A percentile compares a stretch with the other conserved stretches of the same genome.
Conservation (phyloP, 768 basidiomycete genomes). For the Suillus weaverae region DNA sequence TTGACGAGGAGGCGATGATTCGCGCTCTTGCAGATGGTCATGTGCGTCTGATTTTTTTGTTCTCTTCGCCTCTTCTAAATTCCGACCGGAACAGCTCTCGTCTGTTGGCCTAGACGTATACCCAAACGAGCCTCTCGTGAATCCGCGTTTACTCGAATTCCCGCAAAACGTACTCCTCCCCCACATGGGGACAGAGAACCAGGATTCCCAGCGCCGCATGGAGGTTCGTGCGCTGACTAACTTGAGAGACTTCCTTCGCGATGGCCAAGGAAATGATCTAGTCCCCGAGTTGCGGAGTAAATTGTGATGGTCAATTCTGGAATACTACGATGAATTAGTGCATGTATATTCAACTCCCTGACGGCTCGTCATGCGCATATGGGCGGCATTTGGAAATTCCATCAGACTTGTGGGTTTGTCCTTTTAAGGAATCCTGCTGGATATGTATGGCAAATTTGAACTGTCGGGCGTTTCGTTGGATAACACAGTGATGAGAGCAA, state of each 20-base stretch:
- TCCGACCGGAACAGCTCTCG: slow-evolving; percentile 49
- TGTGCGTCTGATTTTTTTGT: slow-evolving; percentile 46
- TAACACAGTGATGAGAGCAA: neutral
- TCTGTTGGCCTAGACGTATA: slow-evolving; percentile 86
- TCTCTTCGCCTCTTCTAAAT: neutral
- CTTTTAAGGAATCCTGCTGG: neutral
- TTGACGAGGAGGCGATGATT: slow-evolving; percentile 87
- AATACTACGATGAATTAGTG: neutral
- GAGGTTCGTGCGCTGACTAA: slow-evolving; percentile 84
- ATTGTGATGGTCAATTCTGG: slow-evolving; percentile 11
- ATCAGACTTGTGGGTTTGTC: neutral
- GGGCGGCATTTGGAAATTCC: neutral
- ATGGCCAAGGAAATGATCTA: slow-evolving; percentile 65
- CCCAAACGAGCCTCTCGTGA: slow-evolving; percentile 80
- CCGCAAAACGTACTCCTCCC: slow-evolving; percentile 84
- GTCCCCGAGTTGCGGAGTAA: slow-evolving; percentile 51
- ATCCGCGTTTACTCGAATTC: slow-evolving; percentile 77
- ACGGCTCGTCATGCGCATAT: neutral
- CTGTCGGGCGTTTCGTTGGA: neutral
- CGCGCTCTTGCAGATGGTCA: slow-evolving; percentile 84
- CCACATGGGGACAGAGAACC: slow-evolving; percentile 89
- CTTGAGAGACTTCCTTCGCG: slow-evolving; percentile 64
- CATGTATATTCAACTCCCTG: neutral
- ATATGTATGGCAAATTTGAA: neutral
- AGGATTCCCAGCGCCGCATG: slow-evolving; percentile 80